phyloP scores from a whole-genome alignment of 2,329 filamentous ascomycete species.

The Aspergillus tubingensis region DNA sequence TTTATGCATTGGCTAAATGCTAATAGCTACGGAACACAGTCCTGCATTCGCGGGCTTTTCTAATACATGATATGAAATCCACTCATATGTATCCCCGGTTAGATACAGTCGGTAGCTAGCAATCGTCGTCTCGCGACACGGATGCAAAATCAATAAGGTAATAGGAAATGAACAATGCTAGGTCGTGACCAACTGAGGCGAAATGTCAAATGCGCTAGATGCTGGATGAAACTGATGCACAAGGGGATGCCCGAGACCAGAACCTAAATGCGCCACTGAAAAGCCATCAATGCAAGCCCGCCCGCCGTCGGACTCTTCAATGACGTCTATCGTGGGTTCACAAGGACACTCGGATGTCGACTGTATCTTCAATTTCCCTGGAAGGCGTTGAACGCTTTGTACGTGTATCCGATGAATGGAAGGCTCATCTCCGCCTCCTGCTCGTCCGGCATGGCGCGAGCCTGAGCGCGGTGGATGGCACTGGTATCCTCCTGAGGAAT shows the following conservation, averaged over 20 bases:
- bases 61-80: conserved; percentile 8
- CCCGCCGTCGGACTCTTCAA: conserved; percentile 31
- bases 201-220: conserved; percentile 35
- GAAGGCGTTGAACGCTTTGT: conserved; percentile 88
- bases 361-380: conserved; percentile 38
- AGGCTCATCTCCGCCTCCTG: conserved; percentile 92
- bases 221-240: conserved; percentile 36
- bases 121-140: conserved; percentile 26
- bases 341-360: conserved; percentile 23
- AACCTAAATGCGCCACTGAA: conserved; percentile 23
- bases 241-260: conserved; percentile 26
- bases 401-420: conserved; percentile 95
- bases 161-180: conserved; percentile 27
- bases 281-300: conserved; percentile 36
- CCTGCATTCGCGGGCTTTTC: conserved; percentile 18
- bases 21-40: neutral
- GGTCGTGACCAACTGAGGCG: conserved; percentile 26
- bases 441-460: conserved; percentile 69
- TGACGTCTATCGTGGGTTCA: conserved; percentile 20
- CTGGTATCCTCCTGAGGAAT: conserved; percentile 96
- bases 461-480: conserved; percentile 81
- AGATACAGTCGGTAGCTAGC: conserved; percentile 18
- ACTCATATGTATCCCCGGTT: conserved; percentile 18
- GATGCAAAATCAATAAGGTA: conserved; percentile 27
- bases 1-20: neutral